Percentiles rank a stretch among this genome's conserved stretches.
Conservation (phyloP, 2,329 filamentous ascomycete species). For the Fusarium chaquense region DNA sequence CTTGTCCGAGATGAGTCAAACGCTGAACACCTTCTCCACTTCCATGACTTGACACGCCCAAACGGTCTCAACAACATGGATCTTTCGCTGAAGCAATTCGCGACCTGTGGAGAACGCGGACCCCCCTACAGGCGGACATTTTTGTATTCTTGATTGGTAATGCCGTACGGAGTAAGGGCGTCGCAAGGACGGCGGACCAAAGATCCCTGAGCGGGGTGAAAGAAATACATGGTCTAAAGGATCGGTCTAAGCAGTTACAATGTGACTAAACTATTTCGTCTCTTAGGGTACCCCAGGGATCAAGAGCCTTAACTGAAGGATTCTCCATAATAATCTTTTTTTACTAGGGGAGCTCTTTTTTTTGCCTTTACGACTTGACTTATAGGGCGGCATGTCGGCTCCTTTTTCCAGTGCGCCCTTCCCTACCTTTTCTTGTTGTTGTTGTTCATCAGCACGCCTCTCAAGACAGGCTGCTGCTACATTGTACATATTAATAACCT, state of each 20-base stretch:
- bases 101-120: constrained; percentile 9
- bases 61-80: background rate
- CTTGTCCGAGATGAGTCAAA: constrained; percentile 32
- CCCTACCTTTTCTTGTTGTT: constrained; percentile 20
- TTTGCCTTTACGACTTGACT: constrained; percentile 15
- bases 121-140: constrained; percentile 17
- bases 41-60: constrained; percentile 14
- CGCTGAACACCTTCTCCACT: background rate
- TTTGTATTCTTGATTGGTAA: constrained; percentile 33
- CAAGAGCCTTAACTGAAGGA: background rate
- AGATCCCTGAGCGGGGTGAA: background rate
- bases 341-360: background rate
- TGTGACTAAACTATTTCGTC: background rate
- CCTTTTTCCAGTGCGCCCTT: constrained; percentile 22
- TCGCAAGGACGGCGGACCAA: background rate
- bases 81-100: constrained; percentile 26
- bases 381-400: constrained; percentile 38
- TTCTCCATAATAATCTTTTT: constrained; percentile 30
- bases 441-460: constrained; percentile 18
- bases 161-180: background rate
- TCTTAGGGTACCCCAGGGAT: background rate
- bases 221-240: background rate
- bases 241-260: background rate
- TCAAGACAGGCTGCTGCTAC: constrained; percentile 9
- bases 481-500: constrained; percentile 8